Evolutionary conservation across 2,329 filamentous ascomycete genomes (phyloP).

Genomic region (Epichloe baconii): DNA sequence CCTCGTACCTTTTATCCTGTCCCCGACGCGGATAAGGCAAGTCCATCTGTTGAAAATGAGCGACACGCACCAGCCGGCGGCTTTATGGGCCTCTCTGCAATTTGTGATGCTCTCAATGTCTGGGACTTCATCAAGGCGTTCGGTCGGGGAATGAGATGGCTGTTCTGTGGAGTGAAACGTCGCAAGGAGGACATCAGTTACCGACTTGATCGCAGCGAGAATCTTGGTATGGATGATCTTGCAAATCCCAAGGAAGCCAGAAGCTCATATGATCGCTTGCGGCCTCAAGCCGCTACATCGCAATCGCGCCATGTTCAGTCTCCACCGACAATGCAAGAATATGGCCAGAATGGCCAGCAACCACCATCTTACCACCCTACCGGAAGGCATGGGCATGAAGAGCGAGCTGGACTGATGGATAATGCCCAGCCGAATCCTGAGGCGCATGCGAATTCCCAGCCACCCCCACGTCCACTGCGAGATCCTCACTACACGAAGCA

Average conservation of each 20-base stretch:
- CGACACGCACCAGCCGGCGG: slow-evolving; percentile 47
- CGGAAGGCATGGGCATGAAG: slow-evolving; percentile 17
- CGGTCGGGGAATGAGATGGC: slow-evolving; percentile 65
- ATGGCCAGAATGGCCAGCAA: slow-evolving; percentile 24
- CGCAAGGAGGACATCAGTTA: slow-evolving; percentile 43
- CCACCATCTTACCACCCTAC: slow-evolving; percentile 20
- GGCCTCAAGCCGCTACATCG: slow-evolving; percentile 5
- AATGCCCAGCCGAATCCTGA: slow-evolving; percentile 19
- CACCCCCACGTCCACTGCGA: slow-evolving; percentile 5
- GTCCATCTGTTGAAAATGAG: slow-evolving; percentile 29
- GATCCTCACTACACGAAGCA: slow-evolving; percentile 1
- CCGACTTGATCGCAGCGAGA: slow-evolving; percentile 18
- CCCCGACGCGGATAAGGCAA: slow-evolving; percentile 26
- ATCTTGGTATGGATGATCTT: slow-evolving; percentile 26
- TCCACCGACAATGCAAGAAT: slow-evolving; percentile 17
- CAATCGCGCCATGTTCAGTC: slow-evolving; percentile 12
- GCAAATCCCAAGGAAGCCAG: slow-evolving; percentile 13
- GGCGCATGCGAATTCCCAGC: neutral
- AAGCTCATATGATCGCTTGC: slow-evolving; percentile 12
- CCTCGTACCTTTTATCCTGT: slow-evolving; percentile 34
- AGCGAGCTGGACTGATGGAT: slow-evolving; percentile 32
- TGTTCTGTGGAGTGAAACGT: slow-evolving; percentile 58
- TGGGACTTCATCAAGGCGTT: slow-evolving; percentile 76
- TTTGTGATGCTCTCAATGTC: slow-evolving; percentile 61
- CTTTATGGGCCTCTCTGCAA: slow-evolving; percentile 48